phyloP scores from a whole-genome alignment of 768 basidiomycete genomes.

The Hericium erinaceus region DNA sequence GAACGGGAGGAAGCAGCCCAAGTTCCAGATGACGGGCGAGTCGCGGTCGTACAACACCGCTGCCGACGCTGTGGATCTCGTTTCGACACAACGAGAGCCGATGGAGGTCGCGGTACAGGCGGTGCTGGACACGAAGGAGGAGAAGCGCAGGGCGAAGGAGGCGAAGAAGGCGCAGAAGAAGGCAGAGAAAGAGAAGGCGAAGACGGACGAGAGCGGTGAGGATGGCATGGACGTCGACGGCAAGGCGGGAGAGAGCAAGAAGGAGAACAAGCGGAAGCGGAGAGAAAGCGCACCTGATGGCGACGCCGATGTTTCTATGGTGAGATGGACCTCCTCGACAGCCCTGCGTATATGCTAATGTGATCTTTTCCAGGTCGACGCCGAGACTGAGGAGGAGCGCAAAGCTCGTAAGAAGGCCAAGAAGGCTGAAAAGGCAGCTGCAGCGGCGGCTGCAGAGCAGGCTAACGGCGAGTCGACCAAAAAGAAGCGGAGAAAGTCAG shows the following conservation, averaged over 20 bases:
- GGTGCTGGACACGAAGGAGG: conserved; percentile 77
- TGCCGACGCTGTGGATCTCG: conserved; percentile 74
- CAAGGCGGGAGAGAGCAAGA: conserved; percentile 19
- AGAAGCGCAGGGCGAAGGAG: conserved; percentile 76
- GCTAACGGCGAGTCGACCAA: conserved; percentile 41
- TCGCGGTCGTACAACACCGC: conserved; percentile 79
- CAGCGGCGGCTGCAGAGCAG: conserved; percentile 31
- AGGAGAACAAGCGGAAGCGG: conserved; percentile 30
- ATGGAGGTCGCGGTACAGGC: conserved; percentile 65
- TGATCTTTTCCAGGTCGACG: conserved; percentile 24
- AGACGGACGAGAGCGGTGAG: conserved; percentile 22
- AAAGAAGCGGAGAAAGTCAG: conserved; percentile 43
- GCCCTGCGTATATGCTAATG: neutral
- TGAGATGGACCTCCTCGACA: neutral
- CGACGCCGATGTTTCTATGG: conserved; percentile 15
- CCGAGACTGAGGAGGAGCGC: conserved; percentile 76
- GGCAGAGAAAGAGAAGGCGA: conserved; percentile 37
- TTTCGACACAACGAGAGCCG: conserved; percentile 83
- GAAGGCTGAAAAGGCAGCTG: conserved; percentile 68
- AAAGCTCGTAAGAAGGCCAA: conserved; percentile 72
- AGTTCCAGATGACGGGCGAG: conserved; percentile 75
- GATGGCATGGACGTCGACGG: conserved; percentile 38
- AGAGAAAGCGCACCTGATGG: conserved; percentile 19
- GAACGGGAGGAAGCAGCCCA: conserved; percentile 56
- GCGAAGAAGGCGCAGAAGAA: conserved; percentile 64